These are phyloP conservation scores for Kentomonas sorsogonicus DNA, from an alignment of 208 protist genomes.

Conservation along the genomic window DNA sequence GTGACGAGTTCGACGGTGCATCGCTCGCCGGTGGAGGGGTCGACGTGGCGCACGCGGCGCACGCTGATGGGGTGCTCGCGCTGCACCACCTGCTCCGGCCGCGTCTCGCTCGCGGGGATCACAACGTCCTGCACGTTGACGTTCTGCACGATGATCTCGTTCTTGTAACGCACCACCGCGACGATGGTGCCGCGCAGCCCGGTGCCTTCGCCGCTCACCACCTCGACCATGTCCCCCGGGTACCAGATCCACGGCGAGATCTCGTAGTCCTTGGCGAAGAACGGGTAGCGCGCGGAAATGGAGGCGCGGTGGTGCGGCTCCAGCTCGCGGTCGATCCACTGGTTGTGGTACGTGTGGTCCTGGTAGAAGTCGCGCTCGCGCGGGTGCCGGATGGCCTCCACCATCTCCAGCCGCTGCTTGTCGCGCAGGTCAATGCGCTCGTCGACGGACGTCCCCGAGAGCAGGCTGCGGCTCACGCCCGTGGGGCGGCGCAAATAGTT, in stretches of 20 bases:
- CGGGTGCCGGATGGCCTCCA: constrained; percentile 80
- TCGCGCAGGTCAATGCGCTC: constrained; percentile 73
- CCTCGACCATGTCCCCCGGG: constrained; percentile 82
- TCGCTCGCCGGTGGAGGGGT: constrained; percentile 70
- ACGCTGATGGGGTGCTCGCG: constrained; percentile 81
- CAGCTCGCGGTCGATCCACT: constrained; percentile 76
- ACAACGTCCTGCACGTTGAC: constrained; percentile 84
- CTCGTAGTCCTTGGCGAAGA: constrained; percentile 56
- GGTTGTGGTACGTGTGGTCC: constrained; percentile 90
- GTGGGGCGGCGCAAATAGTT: constrained; percentile 61
- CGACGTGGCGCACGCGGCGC: constrained; percentile 64
- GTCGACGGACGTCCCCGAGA: constrained; percentile 67
- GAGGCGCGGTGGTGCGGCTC: constrained; percentile 59
- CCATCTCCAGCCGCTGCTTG: constrained; percentile 65
- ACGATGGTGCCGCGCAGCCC: constrained; percentile 84
- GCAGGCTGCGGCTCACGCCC: constrained; percentile 59
- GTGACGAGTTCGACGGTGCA: constrained; percentile 72
- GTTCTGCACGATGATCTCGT: constrained; percentile 86
- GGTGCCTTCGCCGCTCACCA: constrained; percentile 55
- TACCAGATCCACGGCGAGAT: constrained; percentile 81
- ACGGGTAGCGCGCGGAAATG: constrained; percentile 51
- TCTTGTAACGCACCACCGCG: constrained; percentile 85
- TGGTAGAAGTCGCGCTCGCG: constrained; percentile 89
- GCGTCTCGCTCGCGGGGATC: constrained; percentile 78
- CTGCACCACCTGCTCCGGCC: constrained; percentile 83